Evolutionary conservation across 1,284 basidiomycete species (phyloP).

Genomic region (Melampsora americana): DNA sequence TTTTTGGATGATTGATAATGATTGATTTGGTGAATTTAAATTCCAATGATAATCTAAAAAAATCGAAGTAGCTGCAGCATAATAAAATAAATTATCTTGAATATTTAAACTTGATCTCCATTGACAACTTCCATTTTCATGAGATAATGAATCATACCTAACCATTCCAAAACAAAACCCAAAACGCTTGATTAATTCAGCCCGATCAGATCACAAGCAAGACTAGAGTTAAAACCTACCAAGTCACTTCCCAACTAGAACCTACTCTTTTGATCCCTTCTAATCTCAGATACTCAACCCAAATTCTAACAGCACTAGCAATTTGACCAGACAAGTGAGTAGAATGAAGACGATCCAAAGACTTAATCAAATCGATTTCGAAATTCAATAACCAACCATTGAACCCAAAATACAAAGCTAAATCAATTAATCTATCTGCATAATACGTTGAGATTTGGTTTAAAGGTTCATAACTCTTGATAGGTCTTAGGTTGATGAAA

Average conservation of each 20-base stretch:
- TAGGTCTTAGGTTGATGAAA: slow-evolving; percentile 24
- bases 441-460: slow-evolving; percentile 67
- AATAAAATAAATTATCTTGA: slow-evolving; percentile 68
- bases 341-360: slow-evolving; percentile 48
- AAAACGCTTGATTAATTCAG: no score
- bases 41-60: slow-evolving; percentile 71
- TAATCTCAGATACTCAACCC: slow-evolving; percentile 65
- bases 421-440: slow-evolving; percentile 65
- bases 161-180: slow-evolving; percentile 47
- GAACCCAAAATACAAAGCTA: slow-evolving; percentile 70
- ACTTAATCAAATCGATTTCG: slow-evolving; percentile 63
- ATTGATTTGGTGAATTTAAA: neutral
- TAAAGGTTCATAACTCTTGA: slow-evolving; percentile 55
- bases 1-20: neutral
- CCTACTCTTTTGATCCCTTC: slow-evolving; percentile 65
- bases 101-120: slow-evolving; percentile 73
- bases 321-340: slow-evolving; percentile 57
- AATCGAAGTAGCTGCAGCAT: slow-evolving; percentile 66
- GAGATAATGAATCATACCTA: slow-evolving; percentile 77
- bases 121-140: slow-evolving; percentile 61
- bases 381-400: slow-evolving; percentile 80
- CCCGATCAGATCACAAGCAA: neutral
- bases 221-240: slow-evolving; percentile 57
- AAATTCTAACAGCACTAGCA: slow-evolving; percentile 63
- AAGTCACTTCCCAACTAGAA: slow-evolving; percentile 64